Evolutionary conservation across 2,329 filamentous ascomycete species (phyloP).

Genomic region (Nigrograna mackinnonii): DNA sequence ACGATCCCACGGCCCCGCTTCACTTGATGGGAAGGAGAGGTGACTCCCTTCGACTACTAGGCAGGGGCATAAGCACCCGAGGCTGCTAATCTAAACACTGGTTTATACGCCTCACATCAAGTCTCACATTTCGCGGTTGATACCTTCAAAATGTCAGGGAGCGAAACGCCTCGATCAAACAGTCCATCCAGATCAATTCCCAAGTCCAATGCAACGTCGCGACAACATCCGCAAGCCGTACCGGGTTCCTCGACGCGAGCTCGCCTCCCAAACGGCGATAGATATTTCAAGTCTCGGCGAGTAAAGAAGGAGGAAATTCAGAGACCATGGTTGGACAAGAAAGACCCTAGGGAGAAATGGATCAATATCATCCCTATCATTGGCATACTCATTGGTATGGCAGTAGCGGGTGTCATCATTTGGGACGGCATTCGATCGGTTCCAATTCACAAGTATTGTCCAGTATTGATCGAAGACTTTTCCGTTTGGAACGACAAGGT

Average conservation of each 20-base stretch:
- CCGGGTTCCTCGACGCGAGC: conserved; percentile 9
- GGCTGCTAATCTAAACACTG: no score
- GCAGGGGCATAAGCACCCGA: no score
- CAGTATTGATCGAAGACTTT: conserved; percentile 70
- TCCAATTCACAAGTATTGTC: conserved; percentile 73
- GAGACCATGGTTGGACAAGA: conserved; percentile 76
- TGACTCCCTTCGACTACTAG: no score
- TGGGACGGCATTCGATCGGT: conserved; percentile 76
- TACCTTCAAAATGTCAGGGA: no score
- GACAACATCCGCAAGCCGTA: no score
- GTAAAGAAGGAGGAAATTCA: conserved; percentile 74
- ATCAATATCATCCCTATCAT: conserved; percentile 77
- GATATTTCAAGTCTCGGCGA: conserved; percentile 74
- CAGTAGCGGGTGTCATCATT: conserved; percentile 69
- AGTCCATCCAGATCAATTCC: no score
- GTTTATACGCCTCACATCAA: no score
- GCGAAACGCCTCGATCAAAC: no score
- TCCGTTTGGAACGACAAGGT: conserved; percentile 59
- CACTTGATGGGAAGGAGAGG: no score
- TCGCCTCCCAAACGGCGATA: conserved; percentile 1
- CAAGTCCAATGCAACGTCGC: no score
- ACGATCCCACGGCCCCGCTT: no score
- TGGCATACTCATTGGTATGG: conserved; percentile 71
- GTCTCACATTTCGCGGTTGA: no score
- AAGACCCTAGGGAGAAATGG: conserved; percentile 82